These are phyloP conservation scores for Debaryomyces coudertii DNA, from an alignment of 1,139 yeast species.

Conservation along the genomic window DNA sequence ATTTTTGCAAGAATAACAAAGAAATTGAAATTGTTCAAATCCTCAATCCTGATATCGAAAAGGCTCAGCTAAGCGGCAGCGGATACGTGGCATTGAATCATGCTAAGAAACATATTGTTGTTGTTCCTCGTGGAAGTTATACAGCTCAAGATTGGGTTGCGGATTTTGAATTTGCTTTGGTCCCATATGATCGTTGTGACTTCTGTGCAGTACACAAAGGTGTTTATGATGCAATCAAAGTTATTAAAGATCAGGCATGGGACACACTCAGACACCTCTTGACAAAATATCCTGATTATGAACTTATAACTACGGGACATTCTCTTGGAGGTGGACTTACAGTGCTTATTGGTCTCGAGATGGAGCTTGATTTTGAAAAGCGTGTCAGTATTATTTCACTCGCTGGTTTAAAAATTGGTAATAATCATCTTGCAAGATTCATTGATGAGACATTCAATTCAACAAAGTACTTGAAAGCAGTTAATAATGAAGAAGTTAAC, in stretches of 20 bases:
- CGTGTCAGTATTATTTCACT: constrained; percentile 5
- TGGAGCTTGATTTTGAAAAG: constrained; percentile 1
- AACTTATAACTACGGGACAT: constrained; percentile 7
- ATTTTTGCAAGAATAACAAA: not conserved
- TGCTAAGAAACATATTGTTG: constrained; percentile 2
- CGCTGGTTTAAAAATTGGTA: constrained; percentile 7
- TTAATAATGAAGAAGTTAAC: not conserved
- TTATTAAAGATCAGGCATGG: constrained; percentile 3
- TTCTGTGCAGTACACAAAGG: constrained; percentile 5
- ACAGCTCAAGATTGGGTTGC: constrained; percentile 4
- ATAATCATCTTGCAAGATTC: constrained; percentile 1
- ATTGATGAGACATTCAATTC: constrained; percentile 3
- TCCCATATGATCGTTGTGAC: constrained; percentile 4
- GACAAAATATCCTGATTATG: constrained; percentile 7
- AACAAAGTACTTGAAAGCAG: not conserved
- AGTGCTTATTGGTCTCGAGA: constrained; percentile 1
- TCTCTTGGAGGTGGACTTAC: constrained; percentile 8
- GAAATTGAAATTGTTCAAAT: constrained; percentile 3
- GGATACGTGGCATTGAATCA: constrained; percentile 4
- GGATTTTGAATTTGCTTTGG: constrained; percentile 2
- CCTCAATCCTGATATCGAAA: not conserved
- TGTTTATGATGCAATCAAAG: constrained; percentile 1
- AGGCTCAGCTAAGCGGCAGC: constrained; percentile 1
- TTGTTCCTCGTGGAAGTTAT: constrained; percentile 8
- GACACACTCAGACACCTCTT: not conserved